Conservation (phyloP, 2,329 filamentous ascomycete species). For the Zasmidium angulare region DNA sequence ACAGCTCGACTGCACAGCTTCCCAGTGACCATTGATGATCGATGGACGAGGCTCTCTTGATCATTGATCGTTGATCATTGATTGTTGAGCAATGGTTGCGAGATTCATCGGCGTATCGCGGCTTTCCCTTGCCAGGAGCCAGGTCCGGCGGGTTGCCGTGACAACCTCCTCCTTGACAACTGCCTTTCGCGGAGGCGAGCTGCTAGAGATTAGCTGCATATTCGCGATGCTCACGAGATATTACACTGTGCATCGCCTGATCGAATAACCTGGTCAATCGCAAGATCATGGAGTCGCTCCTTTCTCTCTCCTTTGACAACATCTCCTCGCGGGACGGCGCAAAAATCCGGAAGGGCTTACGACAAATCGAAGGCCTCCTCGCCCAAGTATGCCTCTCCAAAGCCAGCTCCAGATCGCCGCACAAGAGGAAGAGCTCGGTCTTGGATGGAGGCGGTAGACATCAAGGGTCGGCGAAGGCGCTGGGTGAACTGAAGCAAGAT, state of each 20-base stretch:
- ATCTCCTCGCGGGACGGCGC: slow-evolving; percentile 85
- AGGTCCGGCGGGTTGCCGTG: background rate
- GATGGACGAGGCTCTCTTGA: no score
- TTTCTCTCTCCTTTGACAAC: slow-evolving; percentile 94
- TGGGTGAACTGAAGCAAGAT: slow-evolving; percentile 73
- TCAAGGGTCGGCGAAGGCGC: slow-evolving; percentile 51
- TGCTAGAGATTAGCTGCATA: slow-evolving; percentile 19
- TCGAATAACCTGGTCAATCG: slow-evolving; percentile 6
- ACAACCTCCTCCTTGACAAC: background rate
- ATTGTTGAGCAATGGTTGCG: no score
- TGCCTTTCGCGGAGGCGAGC: background rate
- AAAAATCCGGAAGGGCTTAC: slow-evolving; percentile 90
- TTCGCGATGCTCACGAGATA: slow-evolving; percentile 8
- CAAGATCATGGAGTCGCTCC: slow-evolving; percentile 75
- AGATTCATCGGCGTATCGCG: no score
- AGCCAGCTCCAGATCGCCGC: slow-evolving; percentile 32
- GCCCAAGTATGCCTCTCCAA: slow-evolving; percentile 86
- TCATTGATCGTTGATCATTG: no score
- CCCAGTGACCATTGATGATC: no score
- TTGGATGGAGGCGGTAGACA: slow-evolving; percentile 29
- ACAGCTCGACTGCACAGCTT: no score
- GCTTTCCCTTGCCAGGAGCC: no score
- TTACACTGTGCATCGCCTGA: slow-evolving; percentile 13
- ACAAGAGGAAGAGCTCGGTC: slow-evolving; percentile 41
- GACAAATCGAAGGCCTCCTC: slow-evolving; percentile 89